Percentiles rank a stretch among this genome's conserved stretches.
phyloP scores from a whole-genome alignment of 805 yeast species.

The Candida nemodendra region DNA sequence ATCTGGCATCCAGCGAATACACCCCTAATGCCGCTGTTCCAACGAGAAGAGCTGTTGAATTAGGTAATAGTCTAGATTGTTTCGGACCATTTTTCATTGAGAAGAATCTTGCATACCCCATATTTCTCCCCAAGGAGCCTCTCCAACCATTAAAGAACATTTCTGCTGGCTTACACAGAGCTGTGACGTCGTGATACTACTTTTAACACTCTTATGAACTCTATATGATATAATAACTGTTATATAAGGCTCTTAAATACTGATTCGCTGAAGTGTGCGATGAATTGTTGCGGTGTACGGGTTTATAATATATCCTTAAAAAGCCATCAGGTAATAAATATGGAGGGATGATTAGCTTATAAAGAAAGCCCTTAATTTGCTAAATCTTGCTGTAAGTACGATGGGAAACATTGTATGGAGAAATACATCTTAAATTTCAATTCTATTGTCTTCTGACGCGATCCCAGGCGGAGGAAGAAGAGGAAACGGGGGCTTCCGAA shows the following conservation, averaged over 20 bases:
- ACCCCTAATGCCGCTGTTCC: conserved; percentile 40
- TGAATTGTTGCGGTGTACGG: conserved; percentile 2
- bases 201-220: too few species aligned
- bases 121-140: background rate
- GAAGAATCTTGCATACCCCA: background rate
- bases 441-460: conserved; percentile 18
- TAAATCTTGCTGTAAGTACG: too few species aligned
- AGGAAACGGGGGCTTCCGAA: background rate
- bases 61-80: conserved; percentile 12
- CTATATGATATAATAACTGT: too few species aligned
- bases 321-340: too few species aligned
- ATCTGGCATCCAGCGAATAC: conserved; percentile 72
- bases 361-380: too few species aligned
- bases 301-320: conserved; percentile 1
- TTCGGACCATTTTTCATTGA: background rate
- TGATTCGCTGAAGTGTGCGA: conserved; percentile 3
- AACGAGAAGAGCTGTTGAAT: conserved; percentile 21
- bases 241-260: too few species aligned
- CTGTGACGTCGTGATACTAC: too few species aligned
- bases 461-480: conserved; percentile 25
- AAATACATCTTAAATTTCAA: too few species aligned
- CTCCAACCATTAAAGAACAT: too few species aligned
- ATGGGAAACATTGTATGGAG: too few species aligned
- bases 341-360: too few species aligned
- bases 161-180: too few species aligned